Evolutionary conservation across 2,329 filamentous ascomycete genomes (phyloP).

Genomic region (Simplicillium sp.): DNA sequence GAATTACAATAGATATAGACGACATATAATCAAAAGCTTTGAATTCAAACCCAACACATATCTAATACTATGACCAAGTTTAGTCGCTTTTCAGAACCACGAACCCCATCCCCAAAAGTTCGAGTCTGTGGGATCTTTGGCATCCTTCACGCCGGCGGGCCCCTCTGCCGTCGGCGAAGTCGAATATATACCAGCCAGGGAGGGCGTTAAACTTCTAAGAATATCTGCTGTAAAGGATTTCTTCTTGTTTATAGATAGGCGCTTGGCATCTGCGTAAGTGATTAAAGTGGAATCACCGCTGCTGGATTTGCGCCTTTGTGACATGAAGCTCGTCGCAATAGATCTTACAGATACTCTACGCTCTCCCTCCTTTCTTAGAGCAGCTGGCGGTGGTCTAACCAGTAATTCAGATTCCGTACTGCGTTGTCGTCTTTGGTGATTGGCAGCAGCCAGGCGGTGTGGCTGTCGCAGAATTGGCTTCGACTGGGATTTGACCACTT

Average conservation of each 20-base stretch:
- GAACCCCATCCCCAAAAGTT: constrained; percentile 5
- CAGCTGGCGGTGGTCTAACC: no score
- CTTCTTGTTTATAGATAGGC: constrained; percentile 4
- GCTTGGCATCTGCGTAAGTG: no score
- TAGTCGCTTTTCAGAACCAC: constrained; percentile 6
- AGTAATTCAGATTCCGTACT: no score
- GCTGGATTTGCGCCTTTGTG: no score
- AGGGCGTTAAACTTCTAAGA: constrained; percentile 4
- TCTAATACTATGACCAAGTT: constrained; percentile 6
- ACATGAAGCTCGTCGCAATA: no score
- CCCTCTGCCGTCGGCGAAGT: not conserved
- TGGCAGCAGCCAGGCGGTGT: no score
- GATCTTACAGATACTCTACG: no score
- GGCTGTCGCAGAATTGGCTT: no score
- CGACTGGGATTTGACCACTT: no score
- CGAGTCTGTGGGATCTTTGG: not conserved
- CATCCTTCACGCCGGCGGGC: not conserved
- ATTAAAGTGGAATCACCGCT: no score
- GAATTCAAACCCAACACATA: constrained; percentile 4
- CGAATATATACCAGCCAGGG: not conserved
- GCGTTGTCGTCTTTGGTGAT: no score
- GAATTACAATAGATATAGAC: constrained; percentile 26
- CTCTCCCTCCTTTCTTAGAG: no score
- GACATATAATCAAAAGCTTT: constrained; percentile 4
- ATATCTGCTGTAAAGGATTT: constrained; percentile 6